Base-by-base conservation (phyloP, 169 alveolate species). In the Amoebophrya sp. region DNA sequence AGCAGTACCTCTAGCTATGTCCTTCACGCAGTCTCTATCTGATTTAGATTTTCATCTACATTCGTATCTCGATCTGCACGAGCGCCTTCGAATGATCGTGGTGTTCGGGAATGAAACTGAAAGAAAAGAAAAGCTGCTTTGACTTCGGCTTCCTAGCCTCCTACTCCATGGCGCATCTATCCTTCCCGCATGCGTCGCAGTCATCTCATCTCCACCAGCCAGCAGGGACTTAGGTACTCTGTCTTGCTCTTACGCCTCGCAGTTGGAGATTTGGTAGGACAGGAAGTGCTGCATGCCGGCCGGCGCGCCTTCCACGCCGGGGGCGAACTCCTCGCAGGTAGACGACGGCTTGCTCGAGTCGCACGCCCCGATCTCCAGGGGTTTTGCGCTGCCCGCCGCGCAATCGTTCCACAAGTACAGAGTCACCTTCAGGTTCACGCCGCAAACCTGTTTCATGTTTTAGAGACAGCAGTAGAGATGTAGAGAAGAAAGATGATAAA, bases 221-320 rank as follows among this genome's bases (percentile, higher is more conserved):
- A n/a, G n/a, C n/a, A n/a, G n/a, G n/a, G n/a, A n/a, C n/a, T n/a
- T n/a, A n/a, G n/a, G n/a, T n/a, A n/a, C n/a, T n/a, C n/a, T n/a
- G n/a, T n/a, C n/a, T n/a, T n/a, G 99, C 23, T n/a, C 23, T n/a
- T 58, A 58, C 23, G 78, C 78, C 23, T 58, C 78, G 78, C 78
- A 58, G 78, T 58, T 58, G 38, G 29, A 2, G 78, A 58, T 58
- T 29, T 58, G 78, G 78, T 58, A 58, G 23, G 29, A 7, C 29
- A 58, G 34, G 78, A 58, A 58, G 78, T 58, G 78, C 78, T 58
- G 78, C 78, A 58, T 58, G 78, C 78, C 78, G 4, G 34, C 26
- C 23, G 78, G 78, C 29, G 78, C 78, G 4, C 78, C 78, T 10
- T 58, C 78, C 34, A 4, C 2, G 7, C 78, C 78, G 38, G 78